Evolutionary conservation across 805 yeast species (phyloP).

Genomic region (Candida verbasci): DNA sequence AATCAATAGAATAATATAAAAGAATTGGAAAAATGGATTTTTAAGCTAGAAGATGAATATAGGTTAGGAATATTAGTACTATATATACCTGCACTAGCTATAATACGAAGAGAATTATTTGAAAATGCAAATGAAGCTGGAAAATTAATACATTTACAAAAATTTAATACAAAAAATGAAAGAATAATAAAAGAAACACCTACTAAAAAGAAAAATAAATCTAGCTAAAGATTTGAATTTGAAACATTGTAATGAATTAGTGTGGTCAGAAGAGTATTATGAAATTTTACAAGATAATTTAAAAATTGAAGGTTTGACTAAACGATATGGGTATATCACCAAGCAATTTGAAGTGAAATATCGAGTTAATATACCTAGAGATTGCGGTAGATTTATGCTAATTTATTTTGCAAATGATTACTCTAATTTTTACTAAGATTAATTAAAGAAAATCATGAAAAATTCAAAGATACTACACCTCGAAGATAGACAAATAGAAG

Average conservation of each 20-base stretch:
- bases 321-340: neutral
- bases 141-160: slow-evolving; percentile 1
- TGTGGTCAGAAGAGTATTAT: neutral
- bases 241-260: neutral
- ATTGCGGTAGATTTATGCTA: neutral
- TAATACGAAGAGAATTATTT: slow-evolving; percentile 22
- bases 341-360: neutral
- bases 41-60: slow-evolving; percentile 17
- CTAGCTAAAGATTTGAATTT: neutral
- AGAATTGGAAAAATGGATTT: slow-evolving; percentile 13
- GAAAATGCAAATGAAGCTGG: slow-evolving; percentile 32
- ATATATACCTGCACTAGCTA: slow-evolving; percentile 18
- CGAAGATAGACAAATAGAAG: slow-evolving; percentile 1
- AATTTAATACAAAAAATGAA: neutral
- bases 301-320: neutral
- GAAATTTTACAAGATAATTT: neutral
- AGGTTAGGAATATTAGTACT: slow-evolving; percentile 6
- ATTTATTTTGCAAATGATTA: neutral
- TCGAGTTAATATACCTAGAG: neutral
- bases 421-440: neutral
- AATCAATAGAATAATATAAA: slow-evolving; percentile 8
- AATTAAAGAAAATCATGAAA: too few species aligned
- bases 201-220: neutral
- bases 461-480: too few species aligned
- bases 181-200: neutral